Conservation (phyloP, 345 rosid species). For the Odontarrhena argentea region DNA sequence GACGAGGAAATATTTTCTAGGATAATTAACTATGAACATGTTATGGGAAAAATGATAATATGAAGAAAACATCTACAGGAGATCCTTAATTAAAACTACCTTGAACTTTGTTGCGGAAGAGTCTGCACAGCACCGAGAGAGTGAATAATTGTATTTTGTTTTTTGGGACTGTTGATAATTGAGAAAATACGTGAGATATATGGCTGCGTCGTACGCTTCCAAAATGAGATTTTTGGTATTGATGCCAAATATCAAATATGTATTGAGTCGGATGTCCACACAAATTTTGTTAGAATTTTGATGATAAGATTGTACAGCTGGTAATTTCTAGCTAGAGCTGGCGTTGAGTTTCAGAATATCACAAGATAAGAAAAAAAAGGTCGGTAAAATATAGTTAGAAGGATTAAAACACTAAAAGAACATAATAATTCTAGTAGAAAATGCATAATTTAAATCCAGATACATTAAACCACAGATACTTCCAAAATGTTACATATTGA, state of each 20-base stretch:
- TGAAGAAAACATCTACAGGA: background rate
- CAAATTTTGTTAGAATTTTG: background rate
- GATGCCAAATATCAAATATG: too few relatives aligned
- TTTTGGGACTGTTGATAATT: background rate
- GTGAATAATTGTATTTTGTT: background rate
- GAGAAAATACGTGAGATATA: background rate
- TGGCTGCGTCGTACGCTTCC: background rate
- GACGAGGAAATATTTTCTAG: too few relatives aligned
- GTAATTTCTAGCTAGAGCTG: too few relatives aligned
- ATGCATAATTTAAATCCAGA: too few relatives aligned
- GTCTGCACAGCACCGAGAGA: background rate
- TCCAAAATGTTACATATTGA: background rate
- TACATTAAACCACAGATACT: too few relatives aligned
- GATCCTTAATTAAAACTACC: conserved; percentile 6
- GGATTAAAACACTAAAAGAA: too few relatives aligned
- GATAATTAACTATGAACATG: too few relatives aligned
- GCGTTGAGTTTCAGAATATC: too few relatives aligned
- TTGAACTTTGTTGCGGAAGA: conserved; percentile 8
- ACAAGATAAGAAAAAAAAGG: too few relatives aligned
- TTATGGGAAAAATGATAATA: too few relatives aligned
- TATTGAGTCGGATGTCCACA: background rate
- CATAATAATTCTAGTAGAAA: too few relatives aligned
- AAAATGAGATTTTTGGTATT: background rate
- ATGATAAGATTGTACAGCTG: conserved; percentile 17
- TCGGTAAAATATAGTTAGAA: too few relatives aligned